Base-by-base conservation (phyloP, 2,329 filamentous ascomycete genomes). In the Sporothrix inflata region DNA sequence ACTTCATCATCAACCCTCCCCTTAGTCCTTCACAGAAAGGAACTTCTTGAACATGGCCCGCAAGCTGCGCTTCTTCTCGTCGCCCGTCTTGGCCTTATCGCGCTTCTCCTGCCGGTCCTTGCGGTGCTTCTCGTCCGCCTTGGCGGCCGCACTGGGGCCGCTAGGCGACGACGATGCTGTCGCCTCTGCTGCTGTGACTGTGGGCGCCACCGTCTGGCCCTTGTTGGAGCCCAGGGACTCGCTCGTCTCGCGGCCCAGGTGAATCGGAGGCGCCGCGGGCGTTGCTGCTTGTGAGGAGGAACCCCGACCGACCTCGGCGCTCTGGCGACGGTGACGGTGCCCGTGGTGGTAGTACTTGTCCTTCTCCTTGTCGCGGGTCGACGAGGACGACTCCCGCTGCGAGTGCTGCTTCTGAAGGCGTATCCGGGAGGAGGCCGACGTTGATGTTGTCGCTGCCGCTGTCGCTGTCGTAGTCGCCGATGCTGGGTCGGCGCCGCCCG, bases 41-140 rank as follows among this genome's bases (percentile, higher is more conserved):
- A 76, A 65, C 69, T 73, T 74, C 68, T 74, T 74, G 53, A 77
- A 71, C 1, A 75, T 74, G 7, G 68, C 69, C 16, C 75, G 72
- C 24, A 77, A 21, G 4, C 76, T 66, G n/a, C 60, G 42, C 55
- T 73, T 74, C 69, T 73, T 74, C 40, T 75, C 73, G 7, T 72
- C 74, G 47, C 65, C 71, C 16, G 73, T 30, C 53, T 69, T 72
- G 27, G 72, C 74, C 67, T 61, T 60, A 14, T 75, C 75, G 21
- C 75, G 73, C 74, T 70, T 74, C 71, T 75, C 75, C 55, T 69
- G 74, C 19, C 75, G 74, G 16, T 75, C 75, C 30, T 65, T 69
- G 55, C 76, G 76, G 72, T 76, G 76, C 51, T 69, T 73, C 63
- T 74, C 75, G 34, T 75, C 74, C 12, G 30, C 45, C 24, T 53